phyloP scores from a whole-genome alignment of 768 basidiomycete genomes.

The Sutorius australiensis region DNA sequence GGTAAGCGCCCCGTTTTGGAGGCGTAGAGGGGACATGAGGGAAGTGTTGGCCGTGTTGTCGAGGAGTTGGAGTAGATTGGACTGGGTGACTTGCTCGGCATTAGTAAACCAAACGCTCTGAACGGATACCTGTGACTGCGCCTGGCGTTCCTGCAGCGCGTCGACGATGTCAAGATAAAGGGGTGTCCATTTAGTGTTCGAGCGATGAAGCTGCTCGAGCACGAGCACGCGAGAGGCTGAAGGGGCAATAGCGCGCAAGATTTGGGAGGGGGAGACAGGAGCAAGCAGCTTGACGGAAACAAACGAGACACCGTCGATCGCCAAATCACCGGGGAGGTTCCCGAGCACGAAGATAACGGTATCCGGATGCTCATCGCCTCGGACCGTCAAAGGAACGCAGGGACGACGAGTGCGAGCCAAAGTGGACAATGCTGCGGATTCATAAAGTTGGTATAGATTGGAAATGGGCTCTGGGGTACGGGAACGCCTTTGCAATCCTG shows the following conservation, averaged over 20 bases:
- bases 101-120: slow-evolving; percentile 63
- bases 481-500: neutral
- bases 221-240: slow-evolving; percentile 69
- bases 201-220: slow-evolving; percentile 73
- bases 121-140: slow-evolving; percentile 48
- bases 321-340: slow-evolving; percentile 36
- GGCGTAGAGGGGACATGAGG: slow-evolving; percentile 41
- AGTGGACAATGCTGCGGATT: slow-evolving; percentile 64
- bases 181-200: slow-evolving; percentile 84
- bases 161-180: slow-evolving; percentile 79
- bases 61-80: slow-evolving; percentile 53
- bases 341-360: slow-evolving; percentile 76
- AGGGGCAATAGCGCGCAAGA: slow-evolving; percentile 57
- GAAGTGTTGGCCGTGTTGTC: slow-evolving; percentile 37
- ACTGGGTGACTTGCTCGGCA: slow-evolving; percentile 33
- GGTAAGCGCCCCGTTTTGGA: slow-evolving; percentile 39
- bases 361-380: slow-evolving; percentile 53
- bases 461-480: slow-evolving; percentile 9
- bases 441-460: slow-evolving; percentile 55
- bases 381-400: slow-evolving; percentile 49
- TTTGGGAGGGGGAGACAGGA: slow-evolving; percentile 56
- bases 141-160: slow-evolving; percentile 59
- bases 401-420: slow-evolving; percentile 59
- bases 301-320: slow-evolving; percentile 58
- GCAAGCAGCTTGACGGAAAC: slow-evolving; percentile 63